phyloP scores from a whole-genome alignment of 495 filamentous ascomycete species.

The Penicillium coffeae region DNA sequence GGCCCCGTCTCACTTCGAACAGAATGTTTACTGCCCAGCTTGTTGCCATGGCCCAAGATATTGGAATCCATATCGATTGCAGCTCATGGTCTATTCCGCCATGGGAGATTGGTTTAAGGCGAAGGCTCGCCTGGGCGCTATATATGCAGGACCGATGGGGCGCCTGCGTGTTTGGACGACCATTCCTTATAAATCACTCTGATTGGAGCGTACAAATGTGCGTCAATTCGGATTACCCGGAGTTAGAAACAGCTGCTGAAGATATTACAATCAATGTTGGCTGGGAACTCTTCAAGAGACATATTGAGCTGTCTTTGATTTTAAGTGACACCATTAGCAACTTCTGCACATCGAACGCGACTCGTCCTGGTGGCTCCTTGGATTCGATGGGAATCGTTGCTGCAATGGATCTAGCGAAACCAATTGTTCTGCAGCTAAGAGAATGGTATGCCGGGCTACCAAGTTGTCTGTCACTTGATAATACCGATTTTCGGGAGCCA shows the following conservation, averaged over 20 bases:
- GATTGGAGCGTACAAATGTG: too few relatives aligned
- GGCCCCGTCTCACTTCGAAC: too few relatives aligned
- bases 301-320: too few relatives aligned
- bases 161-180: conserved; percentile 77
- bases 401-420: conserved; percentile 71
- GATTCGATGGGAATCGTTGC: conserved; percentile 24
- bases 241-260: too few relatives aligned
- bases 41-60: conserved; percentile 73
- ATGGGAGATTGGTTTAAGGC: conserved; percentile 77
- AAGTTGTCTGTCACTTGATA: conserved; percentile 62
- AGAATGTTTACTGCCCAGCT: conserved; percentile 30
- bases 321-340: conserved; percentile 76
- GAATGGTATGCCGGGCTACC: conserved; percentile 72
- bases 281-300: too few relatives aligned
- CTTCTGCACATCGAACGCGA: conserved; percentile 64
- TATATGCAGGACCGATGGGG: conserved; percentile 92
- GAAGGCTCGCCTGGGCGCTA: conserved; percentile 77
- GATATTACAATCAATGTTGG: too few relatives aligned
- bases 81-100: conserved; percentile 72
- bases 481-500: conserved; percentile 36
- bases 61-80: conserved; percentile 80
- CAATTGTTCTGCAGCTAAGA: conserved; percentile 77
- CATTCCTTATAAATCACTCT: conserved; percentile 67
- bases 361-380: conserved; percentile 34
- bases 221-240: too few relatives aligned